phyloP scores from a whole-genome alignment of 2,329 filamentous ascomycete species.

The Diplodia scrobiculata region DNA sequence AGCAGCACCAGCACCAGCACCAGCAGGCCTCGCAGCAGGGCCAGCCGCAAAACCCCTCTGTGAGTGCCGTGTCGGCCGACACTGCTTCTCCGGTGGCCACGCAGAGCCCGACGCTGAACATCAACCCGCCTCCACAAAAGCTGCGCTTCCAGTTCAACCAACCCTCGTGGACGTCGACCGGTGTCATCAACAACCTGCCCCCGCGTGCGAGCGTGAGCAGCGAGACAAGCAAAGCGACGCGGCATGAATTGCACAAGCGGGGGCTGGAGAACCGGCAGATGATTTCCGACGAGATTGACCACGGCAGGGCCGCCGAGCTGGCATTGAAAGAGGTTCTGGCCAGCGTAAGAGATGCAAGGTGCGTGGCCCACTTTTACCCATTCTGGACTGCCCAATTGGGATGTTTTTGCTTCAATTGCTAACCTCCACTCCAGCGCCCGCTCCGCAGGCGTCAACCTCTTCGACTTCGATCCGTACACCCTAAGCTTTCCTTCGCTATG shows the following conservation, averaged over 20 bases:
- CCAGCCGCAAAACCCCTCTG: conserved; percentile 22
- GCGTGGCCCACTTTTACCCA: conserved; percentile 33
- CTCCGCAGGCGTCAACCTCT: conserved; percentile 52
- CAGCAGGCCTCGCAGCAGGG: conserved; percentile 34
- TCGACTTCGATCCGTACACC: conserved; percentile 80
- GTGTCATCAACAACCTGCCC: conserved; percentile 74
- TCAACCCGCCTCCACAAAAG: conserved; percentile 41
- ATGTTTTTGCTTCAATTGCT: neutral
- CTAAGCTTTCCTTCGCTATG: conserved; percentile 85
- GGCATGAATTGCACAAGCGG: conserved; percentile 51
- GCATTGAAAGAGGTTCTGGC: conserved; percentile 80
- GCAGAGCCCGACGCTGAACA: conserved; percentile 35
- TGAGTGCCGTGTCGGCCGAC: conserved; percentile 36
- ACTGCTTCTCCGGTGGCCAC: conserved; percentile 36
- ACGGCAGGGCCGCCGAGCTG: conserved; percentile 78
- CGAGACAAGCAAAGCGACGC: conserved; percentile 32
- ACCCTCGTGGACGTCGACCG: conserved; percentile 73
- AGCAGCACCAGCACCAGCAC: neutral
- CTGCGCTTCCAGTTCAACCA: conserved; percentile 59
- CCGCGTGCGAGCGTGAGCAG: conserved; percentile 40
- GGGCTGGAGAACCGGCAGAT: conserved; percentile 67
- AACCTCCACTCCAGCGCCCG: conserved; percentile 37
- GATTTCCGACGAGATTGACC: conserved; percentile 71
- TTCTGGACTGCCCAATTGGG: conserved; percentile 5
- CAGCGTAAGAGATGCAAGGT: conserved; percentile 82